These are phyloP conservation scores for Pachysandra terminalis DNA, from an alignment of 164 flowering plant species.

Conservation along the genomic window DNA sequence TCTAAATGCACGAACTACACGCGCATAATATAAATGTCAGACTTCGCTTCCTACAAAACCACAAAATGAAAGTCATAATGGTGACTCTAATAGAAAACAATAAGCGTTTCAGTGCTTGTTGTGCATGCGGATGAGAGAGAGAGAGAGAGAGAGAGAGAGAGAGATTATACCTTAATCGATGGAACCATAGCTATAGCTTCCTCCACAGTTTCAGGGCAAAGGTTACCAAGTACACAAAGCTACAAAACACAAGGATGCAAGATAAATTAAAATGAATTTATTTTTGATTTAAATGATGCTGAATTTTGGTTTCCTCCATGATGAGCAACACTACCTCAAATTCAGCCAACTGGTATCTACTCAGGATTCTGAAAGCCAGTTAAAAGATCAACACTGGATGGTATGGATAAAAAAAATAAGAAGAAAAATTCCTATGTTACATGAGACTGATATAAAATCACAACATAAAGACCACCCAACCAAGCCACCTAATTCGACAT, in stretches of 20 bases:
- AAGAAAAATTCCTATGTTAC: not conserved
- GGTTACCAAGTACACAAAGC: constrained; percentile 98
- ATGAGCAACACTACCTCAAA: constrained; percentile 65
- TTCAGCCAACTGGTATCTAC: constrained; percentile 85
- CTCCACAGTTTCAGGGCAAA: constrained; percentile 96
- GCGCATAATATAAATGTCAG: not conserved
- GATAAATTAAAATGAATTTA: not conserved
- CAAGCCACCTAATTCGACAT: not conserved
- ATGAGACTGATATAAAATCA: not conserved
- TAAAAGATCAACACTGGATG: constrained; percentile 32
- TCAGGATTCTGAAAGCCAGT: constrained; percentile 68
- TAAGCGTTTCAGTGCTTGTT: not conserved
- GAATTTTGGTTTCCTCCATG: not conserved
- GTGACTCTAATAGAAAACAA: too few species aligned
- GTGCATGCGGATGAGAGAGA: not conserved
- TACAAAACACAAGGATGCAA: constrained; percentile 27
- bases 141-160: not conserved
- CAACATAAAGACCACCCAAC: not conserved
- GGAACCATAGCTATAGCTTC: constrained; percentile 99
- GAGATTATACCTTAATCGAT: constrained; percentile 68
- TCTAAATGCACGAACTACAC: not conserved
- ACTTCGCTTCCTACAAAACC: not conserved
- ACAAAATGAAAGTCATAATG: not conserved
- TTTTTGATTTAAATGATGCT: not conserved
- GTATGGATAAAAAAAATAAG: not conserved